These are phyloP conservation scores for Fremontodendron californicum DNA, from an alignment of 345 rosid genomes.

Conservation along the genomic window DNA sequence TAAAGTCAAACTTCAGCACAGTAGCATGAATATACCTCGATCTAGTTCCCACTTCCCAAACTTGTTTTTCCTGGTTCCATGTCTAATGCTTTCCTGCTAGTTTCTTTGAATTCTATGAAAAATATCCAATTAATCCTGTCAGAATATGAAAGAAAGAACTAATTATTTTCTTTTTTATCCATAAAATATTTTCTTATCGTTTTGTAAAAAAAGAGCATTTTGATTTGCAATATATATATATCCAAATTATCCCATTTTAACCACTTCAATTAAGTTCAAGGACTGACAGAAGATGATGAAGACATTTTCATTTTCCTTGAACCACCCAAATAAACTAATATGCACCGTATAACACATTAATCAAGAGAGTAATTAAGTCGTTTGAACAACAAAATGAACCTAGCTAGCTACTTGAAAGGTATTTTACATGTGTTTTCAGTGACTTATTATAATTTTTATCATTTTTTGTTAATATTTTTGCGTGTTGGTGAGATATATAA, in stretches of 20 bases:
- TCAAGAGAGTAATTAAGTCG: too few relatives aligned
- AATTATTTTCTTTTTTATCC: too few relatives aligned
- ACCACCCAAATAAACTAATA: background rate
- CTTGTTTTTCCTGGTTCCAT: background rate
- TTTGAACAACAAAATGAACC: too few relatives aligned
- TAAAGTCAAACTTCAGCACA: background rate
- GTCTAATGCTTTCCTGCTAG: background rate
- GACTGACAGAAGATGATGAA: background rate
- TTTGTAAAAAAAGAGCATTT: background rate
- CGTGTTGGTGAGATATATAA: too few relatives aligned
- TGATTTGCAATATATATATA: too few relatives aligned
- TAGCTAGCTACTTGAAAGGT: too few relatives aligned
- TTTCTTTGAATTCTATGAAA: background rate
- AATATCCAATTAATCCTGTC: background rate
- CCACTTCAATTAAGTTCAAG: background rate
- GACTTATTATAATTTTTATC: too few relatives aligned
- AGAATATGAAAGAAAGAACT: background rate
- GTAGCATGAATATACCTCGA: background rate
- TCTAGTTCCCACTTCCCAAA: conserved; percentile 8
- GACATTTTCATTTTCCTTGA: background rate
- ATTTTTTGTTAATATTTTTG: too few relatives aligned
- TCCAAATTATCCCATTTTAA: background rate
- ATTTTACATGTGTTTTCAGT: too few relatives aligned
- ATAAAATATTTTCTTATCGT: too few relatives aligned
- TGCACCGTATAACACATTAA: too few relatives aligned